Evolutionary conservation across 371 early-diverging fungal species (phyloP), one percentile per base, ranked within the genome.

Genomic region (Parasitella parasitica): DNA sequence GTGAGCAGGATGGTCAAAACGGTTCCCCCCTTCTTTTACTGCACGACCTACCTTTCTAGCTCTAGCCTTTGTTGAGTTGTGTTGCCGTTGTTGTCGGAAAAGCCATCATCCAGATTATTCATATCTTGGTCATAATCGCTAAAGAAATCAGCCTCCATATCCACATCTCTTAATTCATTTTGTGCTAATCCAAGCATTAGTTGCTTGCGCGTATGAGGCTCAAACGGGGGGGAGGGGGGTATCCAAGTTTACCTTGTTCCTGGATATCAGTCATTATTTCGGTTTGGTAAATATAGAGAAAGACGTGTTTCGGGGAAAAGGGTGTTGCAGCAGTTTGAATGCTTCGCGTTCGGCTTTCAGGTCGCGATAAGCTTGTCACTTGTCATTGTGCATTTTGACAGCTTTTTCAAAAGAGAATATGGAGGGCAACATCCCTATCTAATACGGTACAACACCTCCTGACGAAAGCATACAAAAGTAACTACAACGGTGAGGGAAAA

Each of bases 131-230:
- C 61, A 20, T 66, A 63, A 20, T 72, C 73, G 48, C 57, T 61
- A 24, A 69, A 68, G 30, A 66, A 49, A 11, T 36, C 28, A 7
- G 38, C 59, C 13, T 9, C 2, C 53, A 63, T 55, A 13, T 63
- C 66, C 11, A 72, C 22, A 32, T 66, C 66, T 51, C 63, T 57
- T 1, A 72, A 30, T 18, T 69, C 69, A 22, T 55, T 34, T 11
- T 22, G 26, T 13, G 50, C 59, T 59, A 27, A 8, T 48, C 2
- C 8, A 18, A 16, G 7, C 22, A 11, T 27, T 26, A 0, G 1
- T 54, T 38, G n/a, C n/a, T n/a, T n/a, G n/a, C n/a, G n/a, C n/a
- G n/a, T n/a, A n/a, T n/a, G n/a, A n/a, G n/a, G n/a, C n/a, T n/a
- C n/a, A n/a, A n/a, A n/a, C n/a, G n/a, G n/a, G n/a, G n/a, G n/a